Conservation (phyloP, 176 grass and related monocot species). For the Poa pratensis region DNA sequence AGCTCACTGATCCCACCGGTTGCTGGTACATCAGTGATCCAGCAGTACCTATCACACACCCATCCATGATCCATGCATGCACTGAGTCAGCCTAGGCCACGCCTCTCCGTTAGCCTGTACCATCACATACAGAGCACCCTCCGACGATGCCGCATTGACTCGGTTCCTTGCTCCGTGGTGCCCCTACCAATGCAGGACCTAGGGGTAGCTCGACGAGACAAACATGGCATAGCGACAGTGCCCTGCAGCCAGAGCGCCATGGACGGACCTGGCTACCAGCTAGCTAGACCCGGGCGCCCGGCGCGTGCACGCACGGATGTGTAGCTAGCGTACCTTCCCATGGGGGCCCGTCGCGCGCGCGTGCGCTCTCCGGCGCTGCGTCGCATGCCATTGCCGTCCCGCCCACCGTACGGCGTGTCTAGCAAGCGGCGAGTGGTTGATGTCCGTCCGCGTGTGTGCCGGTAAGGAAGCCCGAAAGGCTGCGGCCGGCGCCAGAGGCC, state of each 20-base stretch:
- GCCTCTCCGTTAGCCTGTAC: constrained; percentile 14
- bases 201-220: constrained; percentile 8
- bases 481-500: constrained; percentile 4
- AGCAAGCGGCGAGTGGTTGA: not conserved
- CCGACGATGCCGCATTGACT: constrained; percentile 46
- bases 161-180: constrained; percentile 23
- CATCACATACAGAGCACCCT: constrained; percentile 8
- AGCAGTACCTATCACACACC: not conserved
- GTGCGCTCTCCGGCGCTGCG: not conserved
- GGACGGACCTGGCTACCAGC: not conserved
- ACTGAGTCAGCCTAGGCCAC: constrained; percentile 29
- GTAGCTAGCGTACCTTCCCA: not conserved
- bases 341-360: constrained; percentile 36
- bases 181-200: not conserved
- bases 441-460: not conserved
- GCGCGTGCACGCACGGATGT: constrained; percentile 36
- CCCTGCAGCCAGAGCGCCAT: constrained; percentile 33
- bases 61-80: constrained; percentile 16
- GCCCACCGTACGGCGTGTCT: not conserved
- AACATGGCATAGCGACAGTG: constrained; percentile 19
- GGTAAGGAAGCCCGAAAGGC: constrained; percentile 12
- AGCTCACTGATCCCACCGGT: constrained; percentile 1
- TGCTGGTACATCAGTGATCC: constrained; percentile 10
- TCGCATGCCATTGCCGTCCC: not conserved
- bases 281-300: constrained; percentile 27